Evolutionary conservation across 495 filamentous ascomycete genomes (phyloP).

Genomic region (Hypomontagnella submonticulosa): DNA sequence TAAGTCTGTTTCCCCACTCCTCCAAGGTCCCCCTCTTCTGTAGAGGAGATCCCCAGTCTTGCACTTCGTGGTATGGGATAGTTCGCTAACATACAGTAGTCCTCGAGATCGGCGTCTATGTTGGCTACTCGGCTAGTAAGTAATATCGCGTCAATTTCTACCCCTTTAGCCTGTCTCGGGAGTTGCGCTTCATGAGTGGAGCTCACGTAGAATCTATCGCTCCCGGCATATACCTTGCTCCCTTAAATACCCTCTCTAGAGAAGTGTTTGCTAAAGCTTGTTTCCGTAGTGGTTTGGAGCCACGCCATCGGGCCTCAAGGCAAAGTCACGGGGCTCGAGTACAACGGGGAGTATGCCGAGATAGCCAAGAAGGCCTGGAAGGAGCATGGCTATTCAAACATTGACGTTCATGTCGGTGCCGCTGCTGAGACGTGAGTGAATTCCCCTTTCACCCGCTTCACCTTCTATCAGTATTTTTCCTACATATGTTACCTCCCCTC

Average conservation of each 20-base stretch:
- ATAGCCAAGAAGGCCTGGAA: conserved; percentile 41
- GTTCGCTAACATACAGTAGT: conserved; percentile 35
- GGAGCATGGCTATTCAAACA: conserved; percentile 47
- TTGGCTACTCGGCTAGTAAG: conserved; percentile 50
- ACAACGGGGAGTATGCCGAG: conserved; percentile 45
- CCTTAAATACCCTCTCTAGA: background rate
- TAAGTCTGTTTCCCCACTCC: conserved; percentile 17
- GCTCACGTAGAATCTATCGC: background rate
- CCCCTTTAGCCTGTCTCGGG: conserved; percentile 28
- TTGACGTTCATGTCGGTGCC: conserved; percentile 49
- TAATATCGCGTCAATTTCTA: conserved; percentile 5
- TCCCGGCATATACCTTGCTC: background rate
- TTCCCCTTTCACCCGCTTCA: background rate
- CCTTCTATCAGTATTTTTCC: background rate
- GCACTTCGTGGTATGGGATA: background rate
- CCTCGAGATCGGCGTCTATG: conserved; percentile 53
- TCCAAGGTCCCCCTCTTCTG: background rate
- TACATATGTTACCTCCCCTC: background rate
- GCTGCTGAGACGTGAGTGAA: conserved; percentile 49
- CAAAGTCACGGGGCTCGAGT: conserved; percentile 53
- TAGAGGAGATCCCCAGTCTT: background rate
- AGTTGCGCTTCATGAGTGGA: conserved; percentile 1
- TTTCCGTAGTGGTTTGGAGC: conserved; percentile 42
- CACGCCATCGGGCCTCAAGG: conserved; percentile 49
- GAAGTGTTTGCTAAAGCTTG: background rate